Conservation (phyloP, 1,139 yeast species). For the Barnettozyma hawaiiensis region DNA sequence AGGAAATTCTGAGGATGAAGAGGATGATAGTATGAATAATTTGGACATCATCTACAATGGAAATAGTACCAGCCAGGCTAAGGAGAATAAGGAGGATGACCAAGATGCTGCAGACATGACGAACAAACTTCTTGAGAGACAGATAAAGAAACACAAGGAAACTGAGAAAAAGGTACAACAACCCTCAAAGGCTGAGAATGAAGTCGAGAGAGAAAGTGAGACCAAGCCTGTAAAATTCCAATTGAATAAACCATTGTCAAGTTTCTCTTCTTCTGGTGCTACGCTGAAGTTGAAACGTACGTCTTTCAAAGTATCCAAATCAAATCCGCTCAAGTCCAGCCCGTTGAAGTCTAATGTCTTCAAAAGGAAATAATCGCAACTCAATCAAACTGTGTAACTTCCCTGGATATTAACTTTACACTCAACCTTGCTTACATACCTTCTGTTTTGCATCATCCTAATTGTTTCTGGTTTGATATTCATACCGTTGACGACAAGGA, state of each 20-base stretch:
- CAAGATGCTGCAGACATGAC: slow-evolving; percentile 37
- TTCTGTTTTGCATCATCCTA: slow-evolving; percentile 13
- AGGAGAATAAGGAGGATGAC: slow-evolving; percentile 35
- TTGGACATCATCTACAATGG: slow-evolving; percentile 47
- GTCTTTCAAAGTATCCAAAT: slow-evolving; percentile 20
- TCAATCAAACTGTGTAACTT: background rate
- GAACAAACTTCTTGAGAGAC: slow-evolving; percentile 42
- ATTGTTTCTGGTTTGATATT: slow-evolving; percentile 18
- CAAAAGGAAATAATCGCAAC: background rate
- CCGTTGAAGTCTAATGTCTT: slow-evolving; percentile 15
- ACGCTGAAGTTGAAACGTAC: slow-evolving; percentile 9
- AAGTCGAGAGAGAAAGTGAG: slow-evolving; percentile 11
- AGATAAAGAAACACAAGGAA: slow-evolving; percentile 43
- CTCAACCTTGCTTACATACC: slow-evolving; percentile 18
- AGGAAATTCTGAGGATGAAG: slow-evolving; percentile 32
- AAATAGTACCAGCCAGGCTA: slow-evolving; percentile 37
- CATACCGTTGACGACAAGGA: slow-evolving; percentile 20
- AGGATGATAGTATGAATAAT: slow-evolving; percentile 31
- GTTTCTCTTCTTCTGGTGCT: no score
- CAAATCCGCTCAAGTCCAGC: slow-evolving; percentile 11
- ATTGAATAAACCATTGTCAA: slow-evolving; percentile 6
- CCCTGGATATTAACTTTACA: slow-evolving; percentile 9
- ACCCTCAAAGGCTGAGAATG: slow-evolving; percentile 21
- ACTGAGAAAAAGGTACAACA: background rate
- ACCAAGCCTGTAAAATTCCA: slow-evolving; percentile 21